Evolutionary conservation across 495 filamentous ascomycete species (phyloP).

Genomic region (Daldinia bambusicola): DNA sequence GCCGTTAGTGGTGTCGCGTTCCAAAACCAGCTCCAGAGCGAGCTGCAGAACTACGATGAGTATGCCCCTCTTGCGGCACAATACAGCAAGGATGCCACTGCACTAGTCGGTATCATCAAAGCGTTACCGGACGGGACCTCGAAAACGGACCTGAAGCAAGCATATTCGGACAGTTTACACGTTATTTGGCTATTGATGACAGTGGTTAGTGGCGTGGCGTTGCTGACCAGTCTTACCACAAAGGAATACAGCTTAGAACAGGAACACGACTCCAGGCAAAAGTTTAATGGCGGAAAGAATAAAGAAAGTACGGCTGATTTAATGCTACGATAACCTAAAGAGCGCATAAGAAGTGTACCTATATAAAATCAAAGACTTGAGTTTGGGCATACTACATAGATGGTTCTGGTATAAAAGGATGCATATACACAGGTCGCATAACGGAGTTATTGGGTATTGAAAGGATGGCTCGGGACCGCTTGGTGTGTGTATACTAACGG

Average conservation of each 20-base stretch:
- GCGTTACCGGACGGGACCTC: not conserved
- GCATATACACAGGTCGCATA: not conserved
- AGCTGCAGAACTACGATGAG: slow-evolving; percentile 3
- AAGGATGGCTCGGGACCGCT: not conserved
- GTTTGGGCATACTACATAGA: not conserved
- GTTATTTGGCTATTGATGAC: slow-evolving; percentile 19
- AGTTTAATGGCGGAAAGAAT: slow-evolving; percentile 7
- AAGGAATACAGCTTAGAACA: slow-evolving; percentile 22
- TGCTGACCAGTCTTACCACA: slow-evolving; percentile 8
- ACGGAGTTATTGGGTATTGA: not conserved
- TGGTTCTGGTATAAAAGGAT: slow-evolving; percentile 1
- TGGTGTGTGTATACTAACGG: not conserved
- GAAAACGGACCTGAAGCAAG: slow-evolving; percentile 7
- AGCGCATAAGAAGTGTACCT: not conserved
- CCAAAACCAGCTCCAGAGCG: slow-evolving; percentile 14
- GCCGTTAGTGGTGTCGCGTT: slow-evolving; percentile 17
- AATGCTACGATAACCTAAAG: not conserved
- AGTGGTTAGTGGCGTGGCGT: slow-evolving; percentile 9
- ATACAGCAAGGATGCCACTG: slow-evolving; percentile 9
- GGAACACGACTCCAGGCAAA: slow-evolving; percentile 12
- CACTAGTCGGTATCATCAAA: not conserved
- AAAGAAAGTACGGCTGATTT: slow-evolving; percentile 11
- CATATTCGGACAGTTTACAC: slow-evolving; percentile 14
- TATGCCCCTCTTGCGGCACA: slow-evolving; percentile 9
- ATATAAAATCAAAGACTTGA: not conserved